phyloP scores from a whole-genome alignment of 805 yeast genomes.

The Suhomyces xylopsoci region DNA sequence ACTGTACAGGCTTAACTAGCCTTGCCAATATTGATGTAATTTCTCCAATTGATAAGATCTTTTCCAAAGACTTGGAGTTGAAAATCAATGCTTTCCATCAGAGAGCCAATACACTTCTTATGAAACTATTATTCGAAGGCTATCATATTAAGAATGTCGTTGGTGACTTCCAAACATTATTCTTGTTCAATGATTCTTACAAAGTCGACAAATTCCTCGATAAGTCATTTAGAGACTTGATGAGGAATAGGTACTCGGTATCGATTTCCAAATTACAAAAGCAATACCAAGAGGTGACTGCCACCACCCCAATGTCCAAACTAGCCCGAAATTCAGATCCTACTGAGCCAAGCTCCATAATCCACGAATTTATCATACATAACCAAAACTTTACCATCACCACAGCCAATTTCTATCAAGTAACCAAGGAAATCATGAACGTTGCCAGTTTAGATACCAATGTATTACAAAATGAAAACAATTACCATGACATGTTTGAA shows the following conservation, averaged over 20 bases:
- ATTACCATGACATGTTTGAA: constrained; percentile 44
- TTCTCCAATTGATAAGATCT: constrained; percentile 26
- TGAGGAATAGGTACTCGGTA: constrained; percentile 34
- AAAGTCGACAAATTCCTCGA: constrained; percentile 53
- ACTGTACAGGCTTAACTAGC: constrained; percentile 50
- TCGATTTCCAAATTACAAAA: constrained; percentile 28
- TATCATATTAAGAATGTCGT: constrained; percentile 52
- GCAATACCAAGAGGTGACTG: constrained; percentile 18
- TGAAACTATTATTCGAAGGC: constrained; percentile 58
- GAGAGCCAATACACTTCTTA: constrained; percentile 62
- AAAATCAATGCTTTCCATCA: constrained; percentile 59
- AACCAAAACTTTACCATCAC: constrained; percentile 40
- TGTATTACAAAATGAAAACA: constrained; percentile 36
- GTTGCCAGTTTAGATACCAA: constrained; percentile 41
- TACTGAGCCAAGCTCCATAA: background rate
- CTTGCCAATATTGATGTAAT: constrained; percentile 28
- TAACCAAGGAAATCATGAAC: constrained; percentile 48
- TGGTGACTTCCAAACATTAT: constrained; percentile 51
- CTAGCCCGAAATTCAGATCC: background rate
- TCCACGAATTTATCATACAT: constrained; percentile 64
- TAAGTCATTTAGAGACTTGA: constrained; percentile 50
- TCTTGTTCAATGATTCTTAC: constrained; percentile 52
- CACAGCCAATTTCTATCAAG: constrained; percentile 41
- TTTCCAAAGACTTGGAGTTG: constrained; percentile 47
- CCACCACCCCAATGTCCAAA: background rate